Percentiles rank a stretch among this genome's conserved stretches.
phyloP scores from a whole-genome alignment of 1,284 basidiomycete species.

The Lignosus rhinocerotis region DNA sequence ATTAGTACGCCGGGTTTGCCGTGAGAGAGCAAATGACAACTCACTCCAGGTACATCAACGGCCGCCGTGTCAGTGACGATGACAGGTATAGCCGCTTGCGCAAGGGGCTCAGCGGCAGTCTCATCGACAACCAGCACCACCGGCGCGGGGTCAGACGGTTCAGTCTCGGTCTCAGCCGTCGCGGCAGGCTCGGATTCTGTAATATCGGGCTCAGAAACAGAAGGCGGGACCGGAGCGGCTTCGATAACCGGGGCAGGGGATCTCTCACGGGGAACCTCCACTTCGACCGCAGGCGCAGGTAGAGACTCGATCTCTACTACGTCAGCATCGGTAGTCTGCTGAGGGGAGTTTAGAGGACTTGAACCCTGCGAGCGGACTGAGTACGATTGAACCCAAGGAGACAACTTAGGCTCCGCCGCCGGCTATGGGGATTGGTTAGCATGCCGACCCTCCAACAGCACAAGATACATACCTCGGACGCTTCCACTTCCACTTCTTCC shows the following conservation, averaged over 20 bases:
- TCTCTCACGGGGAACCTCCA: background rate
- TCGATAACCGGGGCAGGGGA: slow-evolving; percentile 2
- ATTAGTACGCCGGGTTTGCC: background rate
- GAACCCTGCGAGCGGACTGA: slow-evolving; percentile 19
- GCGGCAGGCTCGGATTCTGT: background rate
- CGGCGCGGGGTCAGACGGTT: background rate
- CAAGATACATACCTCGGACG: slow-evolving; percentile 4
- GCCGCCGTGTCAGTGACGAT: slow-evolving; percentile 15
- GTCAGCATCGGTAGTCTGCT: slow-evolving; percentile 25
- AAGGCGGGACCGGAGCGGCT: background rate
- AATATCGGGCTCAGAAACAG: background rate
- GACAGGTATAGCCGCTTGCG: slow-evolving; percentile 10
- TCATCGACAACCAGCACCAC: slow-evolving; percentile 2
- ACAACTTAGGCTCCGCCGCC: background rate
- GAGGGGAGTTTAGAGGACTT: slow-evolving; percentile 15
- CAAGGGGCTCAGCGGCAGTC: slow-evolving; percentile 1
- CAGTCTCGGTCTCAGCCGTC: background rate
- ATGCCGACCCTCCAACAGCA: background rate
- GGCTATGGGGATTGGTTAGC: background rate
- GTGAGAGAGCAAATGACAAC: background rate
- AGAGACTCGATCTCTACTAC: slow-evolving; percentile 25
- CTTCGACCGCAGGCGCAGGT: slow-evolving; percentile 11
- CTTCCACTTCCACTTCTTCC: slow-evolving; percentile 8
- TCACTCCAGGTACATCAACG: slow-evolving; percentile 13
- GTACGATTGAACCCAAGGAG: slow-evolving; percentile 19